These are phyloP conservation scores for Paracorniculantispora psalliotae DNA, from an alignment of 2,329 filamentous ascomycete species.

Conservation along the genomic window DNA sequence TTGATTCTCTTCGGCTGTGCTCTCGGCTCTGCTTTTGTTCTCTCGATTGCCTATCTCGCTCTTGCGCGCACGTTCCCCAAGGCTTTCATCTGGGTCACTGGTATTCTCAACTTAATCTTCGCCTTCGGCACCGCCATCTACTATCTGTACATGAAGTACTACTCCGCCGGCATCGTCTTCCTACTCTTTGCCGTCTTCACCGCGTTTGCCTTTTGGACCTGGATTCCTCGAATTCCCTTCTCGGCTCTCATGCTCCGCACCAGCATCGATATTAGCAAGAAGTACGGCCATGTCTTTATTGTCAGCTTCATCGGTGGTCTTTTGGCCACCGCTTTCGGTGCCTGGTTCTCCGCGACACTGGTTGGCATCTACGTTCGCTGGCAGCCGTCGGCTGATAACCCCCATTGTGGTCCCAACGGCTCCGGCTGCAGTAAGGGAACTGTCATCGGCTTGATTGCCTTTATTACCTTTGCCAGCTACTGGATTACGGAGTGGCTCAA, in stretches of 20 bases:
- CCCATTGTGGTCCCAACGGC: slow-evolving; percentile 43
- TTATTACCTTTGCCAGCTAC: slow-evolving; percentile 86
- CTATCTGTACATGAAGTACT: slow-evolving; percentile 73
- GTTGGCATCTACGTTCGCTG: slow-evolving; percentile 84
- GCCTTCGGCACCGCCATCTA: slow-evolving; percentile 83
- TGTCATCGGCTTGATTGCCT: slow-evolving; percentile 79
- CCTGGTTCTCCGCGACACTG: slow-evolving; percentile 82
- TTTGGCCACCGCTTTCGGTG: slow-evolving; percentile 67
- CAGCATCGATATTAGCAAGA: slow-evolving; percentile 77
- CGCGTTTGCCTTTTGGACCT: slow-evolving; percentile 77
- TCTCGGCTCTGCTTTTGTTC: slow-evolving; percentile 64
- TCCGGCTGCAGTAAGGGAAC: slow-evolving; percentile 68
- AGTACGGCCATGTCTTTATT: slow-evolving; percentile 78
- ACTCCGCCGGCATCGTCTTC: slow-evolving; percentile 81
- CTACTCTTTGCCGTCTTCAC: slow-evolving; percentile 75
- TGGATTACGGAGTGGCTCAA: slow-evolving; percentile 94
- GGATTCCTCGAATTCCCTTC: slow-evolving; percentile 88
- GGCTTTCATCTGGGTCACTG: slow-evolving; percentile 88
- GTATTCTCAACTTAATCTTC: slow-evolving; percentile 79
- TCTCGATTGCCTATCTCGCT: slow-evolving; percentile 75
- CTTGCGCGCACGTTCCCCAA: slow-evolving; percentile 75
- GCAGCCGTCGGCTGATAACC: slow-evolving; percentile 55
- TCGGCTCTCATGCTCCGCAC: slow-evolving; percentile 86
- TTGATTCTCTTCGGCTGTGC: slow-evolving; percentile 80
- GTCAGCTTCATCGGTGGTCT: slow-evolving; percentile 82